phyloP scores from a whole-genome alignment of 2,329 filamentous ascomycete genomes.

The Trichophyton benhamiae region DNA sequence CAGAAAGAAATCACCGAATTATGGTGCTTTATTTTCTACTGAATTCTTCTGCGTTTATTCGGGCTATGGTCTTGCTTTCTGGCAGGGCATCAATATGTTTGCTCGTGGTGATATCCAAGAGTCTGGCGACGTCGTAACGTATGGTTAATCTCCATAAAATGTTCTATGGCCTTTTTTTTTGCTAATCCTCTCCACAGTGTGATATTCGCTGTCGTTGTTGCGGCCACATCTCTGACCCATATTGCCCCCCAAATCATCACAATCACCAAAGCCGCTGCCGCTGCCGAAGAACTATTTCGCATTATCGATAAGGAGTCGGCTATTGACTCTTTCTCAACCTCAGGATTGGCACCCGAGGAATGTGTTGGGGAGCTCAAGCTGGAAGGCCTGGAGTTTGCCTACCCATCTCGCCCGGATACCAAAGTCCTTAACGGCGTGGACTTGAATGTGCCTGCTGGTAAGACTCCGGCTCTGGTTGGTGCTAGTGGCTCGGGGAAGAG shows the following conservation, averaged over 20 bases:
- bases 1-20: not conserved
- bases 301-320: constrained; percentile 71
- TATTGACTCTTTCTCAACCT: constrained; percentile 53
- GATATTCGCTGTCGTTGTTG: not conserved
- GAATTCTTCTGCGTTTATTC: not conserved
- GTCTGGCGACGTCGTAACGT: not conserved
- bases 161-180: not conserved
- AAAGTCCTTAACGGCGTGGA: constrained; percentile 29
- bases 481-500: constrained; percentile 40
- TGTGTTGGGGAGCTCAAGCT: constrained; percentile 60
- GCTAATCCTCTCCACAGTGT: constrained; percentile 17
- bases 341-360: constrained; percentile 52
- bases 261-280: constrained; percentile 46
- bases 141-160: not conserved
- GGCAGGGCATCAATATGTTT: constrained; percentile 59
- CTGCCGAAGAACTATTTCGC: constrained; percentile 69
- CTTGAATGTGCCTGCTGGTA: constrained; percentile 62
- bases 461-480: constrained; percentile 67
- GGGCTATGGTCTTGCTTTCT: constrained; percentile 39
- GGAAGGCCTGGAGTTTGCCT: constrained; percentile 52
- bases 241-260: not conserved
- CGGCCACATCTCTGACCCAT: not conserved
- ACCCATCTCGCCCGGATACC: constrained; percentile 23
- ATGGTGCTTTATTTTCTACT: not conserved
- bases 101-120: constrained; percentile 39